These are phyloP conservation scores for Auriscalpium vulgare DNA, from an alignment of 768 basidiomycete species.

Conservation along the genomic window DNA sequence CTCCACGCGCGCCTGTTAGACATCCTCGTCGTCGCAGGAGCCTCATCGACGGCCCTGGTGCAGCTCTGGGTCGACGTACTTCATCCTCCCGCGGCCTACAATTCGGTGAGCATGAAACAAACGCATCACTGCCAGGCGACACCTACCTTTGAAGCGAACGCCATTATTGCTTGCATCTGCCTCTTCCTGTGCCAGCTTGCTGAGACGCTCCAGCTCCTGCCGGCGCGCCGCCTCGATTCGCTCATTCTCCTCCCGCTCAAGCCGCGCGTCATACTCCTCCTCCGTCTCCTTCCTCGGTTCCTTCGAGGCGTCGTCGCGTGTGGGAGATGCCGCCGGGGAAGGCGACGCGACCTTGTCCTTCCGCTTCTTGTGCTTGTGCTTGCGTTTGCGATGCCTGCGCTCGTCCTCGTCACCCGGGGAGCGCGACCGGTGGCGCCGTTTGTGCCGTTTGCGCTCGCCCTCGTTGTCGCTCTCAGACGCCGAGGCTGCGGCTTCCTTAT, in stretches of 20 bases:
- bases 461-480: conserved; percentile 6
- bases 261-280: conserved; percentile 62
- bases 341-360: conserved; percentile 18
- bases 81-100: conserved; percentile 59
- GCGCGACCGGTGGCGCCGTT: conserved; percentile 11
- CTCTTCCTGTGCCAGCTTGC: conserved; percentile 28
- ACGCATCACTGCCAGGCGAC: neutral
- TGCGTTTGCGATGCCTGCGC: conserved; percentile 15
- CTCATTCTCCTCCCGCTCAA: conserved; percentile 62
- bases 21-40: neutral
- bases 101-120: neutral
- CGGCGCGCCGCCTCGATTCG: conserved; percentile 39
- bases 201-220: conserved; percentile 42
- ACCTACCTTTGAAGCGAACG: conserved; percentile 58
- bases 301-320: neutral
- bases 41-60: conserved; percentile 19
- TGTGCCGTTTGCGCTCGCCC: conserved; percentile 10
- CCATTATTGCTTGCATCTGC: conserved; percentile 31
- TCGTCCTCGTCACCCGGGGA: conserved; percentile 6
- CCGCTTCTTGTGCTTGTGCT: conserved; percentile 21
- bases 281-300: conserved; percentile 41
- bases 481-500: conserved; percentile 3
- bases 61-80: conserved; percentile 53
- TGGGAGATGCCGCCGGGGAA: conserved; percentile 1
- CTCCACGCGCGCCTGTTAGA: neutral